These are phyloP conservation scores for Gyrodon lividus DNA, from an alignment of 768 basidiomycete genomes.

Conservation along the genomic window DNA sequence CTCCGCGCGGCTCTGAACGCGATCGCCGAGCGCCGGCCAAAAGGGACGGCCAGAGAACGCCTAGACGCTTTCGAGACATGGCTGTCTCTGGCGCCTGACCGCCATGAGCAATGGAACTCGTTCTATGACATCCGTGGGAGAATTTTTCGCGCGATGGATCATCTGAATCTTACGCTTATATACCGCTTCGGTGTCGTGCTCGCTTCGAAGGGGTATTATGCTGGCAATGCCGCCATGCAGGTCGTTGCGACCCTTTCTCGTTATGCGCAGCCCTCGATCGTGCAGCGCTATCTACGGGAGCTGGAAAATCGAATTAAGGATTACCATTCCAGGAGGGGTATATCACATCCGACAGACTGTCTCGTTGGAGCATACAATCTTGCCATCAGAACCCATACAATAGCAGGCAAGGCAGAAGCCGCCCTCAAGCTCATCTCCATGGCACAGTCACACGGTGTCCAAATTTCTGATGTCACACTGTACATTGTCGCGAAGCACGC, in stretches of 20 bases:
- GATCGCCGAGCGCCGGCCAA: constrained; percentile 21
- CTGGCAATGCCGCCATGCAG: constrained; percentile 16
- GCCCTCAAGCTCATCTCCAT: constrained; percentile 49
- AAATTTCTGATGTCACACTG: constrained; percentile 39
- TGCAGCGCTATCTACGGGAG: constrained; percentile 39
- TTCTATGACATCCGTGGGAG: constrained; percentile 33
- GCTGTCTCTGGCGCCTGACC: constrained; percentile 43
- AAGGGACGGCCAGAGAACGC: constrained; percentile 18
- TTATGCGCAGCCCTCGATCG: constrained; percentile 36
- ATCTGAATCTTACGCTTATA: constrained; percentile 37
- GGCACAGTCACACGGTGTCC: constrained; percentile 26
- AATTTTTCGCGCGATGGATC: constrained; percentile 29
- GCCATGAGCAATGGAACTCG: constrained; percentile 12
- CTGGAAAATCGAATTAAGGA: constrained; percentile 18
- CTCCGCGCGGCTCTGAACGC: constrained; percentile 36
- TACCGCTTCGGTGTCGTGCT: constrained; percentile 42
- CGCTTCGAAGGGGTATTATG: constrained; percentile 47
- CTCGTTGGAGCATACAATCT: constrained; percentile 30
- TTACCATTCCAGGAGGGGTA: constrained; percentile 6
- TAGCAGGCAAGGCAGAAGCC: constrained; percentile 35
- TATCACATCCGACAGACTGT: constrained; percentile 4
- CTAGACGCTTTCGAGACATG: constrained; percentile 36
- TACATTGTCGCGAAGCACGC: constrained; percentile 30
- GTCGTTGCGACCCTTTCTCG: constrained; percentile 43
- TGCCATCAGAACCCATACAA: constrained; percentile 42